Evolutionary conservation across 2,329 filamentous ascomycete species (phyloP).

Genomic region (Monascus ruber): DNA sequence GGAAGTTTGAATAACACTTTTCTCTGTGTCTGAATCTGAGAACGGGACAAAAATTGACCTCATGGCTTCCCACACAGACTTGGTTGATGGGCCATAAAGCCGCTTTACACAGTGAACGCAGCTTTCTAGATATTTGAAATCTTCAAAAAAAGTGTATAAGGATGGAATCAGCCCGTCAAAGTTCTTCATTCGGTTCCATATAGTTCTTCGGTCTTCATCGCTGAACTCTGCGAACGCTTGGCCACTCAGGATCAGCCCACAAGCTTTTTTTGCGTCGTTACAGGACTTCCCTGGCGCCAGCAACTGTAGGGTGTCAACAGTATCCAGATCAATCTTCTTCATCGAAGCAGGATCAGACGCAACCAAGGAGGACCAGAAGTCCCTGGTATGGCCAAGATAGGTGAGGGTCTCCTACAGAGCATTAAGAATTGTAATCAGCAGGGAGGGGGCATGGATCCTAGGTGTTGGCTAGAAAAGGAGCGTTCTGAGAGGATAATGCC

Average conservation of each 20-base stretch:
- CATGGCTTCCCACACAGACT: constrained; percentile 3
- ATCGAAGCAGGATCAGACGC: constrained; percentile 4
- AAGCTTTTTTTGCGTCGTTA: constrained; percentile 4
- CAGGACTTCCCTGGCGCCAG: constrained; percentile 7
- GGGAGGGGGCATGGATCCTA: too few species aligned
- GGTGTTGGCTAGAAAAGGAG: too few species aligned
- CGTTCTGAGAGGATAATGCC: too few species aligned
- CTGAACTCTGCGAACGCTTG: constrained; percentile 7
- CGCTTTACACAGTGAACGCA: constrained; percentile 6
- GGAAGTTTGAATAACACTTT: not conserved
- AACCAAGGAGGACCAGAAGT: constrained; percentile 12
- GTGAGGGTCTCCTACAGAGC: constrained; percentile 12
- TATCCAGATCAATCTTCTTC: constrained; percentile 11
- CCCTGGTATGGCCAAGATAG: constrained; percentile 7
- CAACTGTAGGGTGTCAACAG: constrained; percentile 8
- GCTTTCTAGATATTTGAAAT: constrained; percentile 9
- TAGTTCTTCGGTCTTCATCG: constrained; percentile 5
- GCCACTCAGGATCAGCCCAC: constrained; percentile 9
- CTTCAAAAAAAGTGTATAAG: constrained; percentile 12
- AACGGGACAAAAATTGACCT: constrained; percentile 4
- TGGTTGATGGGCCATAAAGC: constrained; percentile 1
- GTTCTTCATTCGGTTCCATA: constrained; percentile 3
- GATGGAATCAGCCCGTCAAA: constrained; percentile 9
- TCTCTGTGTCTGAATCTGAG: not conserved
- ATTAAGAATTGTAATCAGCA: too few species aligned